Evolutionary conservation across 148 eudicot species (phyloP), one percentile per base, ranked within the genome.

Genomic region (Vaccinium corymbosum): DNA sequence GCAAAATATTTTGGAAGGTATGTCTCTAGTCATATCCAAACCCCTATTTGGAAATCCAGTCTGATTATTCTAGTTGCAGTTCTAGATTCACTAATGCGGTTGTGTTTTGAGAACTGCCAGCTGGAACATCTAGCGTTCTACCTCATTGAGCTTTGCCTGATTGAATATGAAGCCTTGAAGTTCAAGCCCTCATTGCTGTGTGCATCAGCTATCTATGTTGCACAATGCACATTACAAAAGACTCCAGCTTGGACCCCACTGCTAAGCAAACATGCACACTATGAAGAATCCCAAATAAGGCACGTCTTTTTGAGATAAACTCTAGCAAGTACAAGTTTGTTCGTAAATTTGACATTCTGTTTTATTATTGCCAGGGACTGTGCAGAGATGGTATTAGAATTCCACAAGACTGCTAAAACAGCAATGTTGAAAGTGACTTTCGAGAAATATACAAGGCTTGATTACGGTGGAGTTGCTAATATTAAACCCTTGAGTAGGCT

Each of bases 121-220:
- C 93, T 91, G 82, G 95, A 94, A 84, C 93, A 92, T 89, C 93
- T 97, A 64, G 94, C 98, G 17, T 97, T 92, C 89, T 97, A 92
- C 91, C 97, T 96, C 80, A 91, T 97, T 73, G 98, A 97, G 87
- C 86, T 97, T 80, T 93, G 94, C 84, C 88, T 94, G 86, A 94
- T 92, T 83, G 88, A 94, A 83, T 93, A 92, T 72, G 93, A 93
- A 85, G 92, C 93, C 73, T 85, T 97, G 82, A 91, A 87, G 83
- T 97, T 91, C 90, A 93, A 91, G 84, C 91, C 97, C 8, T 97
- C 99, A 61, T 74, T 94, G 85, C 85, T 97, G 71, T 94, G 95
- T 84, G 99, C 98, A 83, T 91, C 98, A 51, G 97, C 99, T 72
- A 91, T 97, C 56, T 96, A 93, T 84, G 85, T 94, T 74, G 94